These are phyloP conservation scores for Cenococcum geophilum DNA, from an alignment of 495 filamentous ascomycete genomes.

Conservation along the genomic window DNA sequence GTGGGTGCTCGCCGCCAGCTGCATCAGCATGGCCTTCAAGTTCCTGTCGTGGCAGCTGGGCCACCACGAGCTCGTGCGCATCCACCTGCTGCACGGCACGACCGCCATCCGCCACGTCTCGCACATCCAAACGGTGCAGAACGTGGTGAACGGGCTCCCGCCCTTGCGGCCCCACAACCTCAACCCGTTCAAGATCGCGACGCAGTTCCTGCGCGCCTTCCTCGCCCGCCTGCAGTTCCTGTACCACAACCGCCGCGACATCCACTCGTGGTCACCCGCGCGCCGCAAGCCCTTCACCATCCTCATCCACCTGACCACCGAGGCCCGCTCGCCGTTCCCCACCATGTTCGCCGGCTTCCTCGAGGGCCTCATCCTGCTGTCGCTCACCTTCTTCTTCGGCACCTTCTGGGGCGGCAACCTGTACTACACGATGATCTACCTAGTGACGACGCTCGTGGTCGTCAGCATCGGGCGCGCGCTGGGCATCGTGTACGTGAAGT, in stretches of 20 bases:
- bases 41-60: neutral
- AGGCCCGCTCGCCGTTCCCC: neutral
- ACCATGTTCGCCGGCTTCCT: neutral
- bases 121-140: neutral
- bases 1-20: neutral
- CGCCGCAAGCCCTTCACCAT: constrained; percentile 1
- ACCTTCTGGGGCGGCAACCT: neutral
- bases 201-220: neutral
- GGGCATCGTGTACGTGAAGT: neutral
- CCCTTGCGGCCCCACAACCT: neutral
- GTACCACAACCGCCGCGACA: neutral
- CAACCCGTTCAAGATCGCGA: neutral
- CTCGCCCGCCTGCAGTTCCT: neutral
- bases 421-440: neutral
- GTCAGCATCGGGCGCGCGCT: neutral
- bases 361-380: neutral
- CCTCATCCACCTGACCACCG: neutral
- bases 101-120: neutral
- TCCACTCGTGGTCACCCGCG: neutral
- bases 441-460: neutral
- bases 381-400: neutral
- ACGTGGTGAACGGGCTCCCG: neutral
- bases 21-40: neutral
- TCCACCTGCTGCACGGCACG: neutral
- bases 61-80: neutral